Conservation (phyloP, 1,284 basidiomycete genomes). For the Schizophyllum commune region DNA sequence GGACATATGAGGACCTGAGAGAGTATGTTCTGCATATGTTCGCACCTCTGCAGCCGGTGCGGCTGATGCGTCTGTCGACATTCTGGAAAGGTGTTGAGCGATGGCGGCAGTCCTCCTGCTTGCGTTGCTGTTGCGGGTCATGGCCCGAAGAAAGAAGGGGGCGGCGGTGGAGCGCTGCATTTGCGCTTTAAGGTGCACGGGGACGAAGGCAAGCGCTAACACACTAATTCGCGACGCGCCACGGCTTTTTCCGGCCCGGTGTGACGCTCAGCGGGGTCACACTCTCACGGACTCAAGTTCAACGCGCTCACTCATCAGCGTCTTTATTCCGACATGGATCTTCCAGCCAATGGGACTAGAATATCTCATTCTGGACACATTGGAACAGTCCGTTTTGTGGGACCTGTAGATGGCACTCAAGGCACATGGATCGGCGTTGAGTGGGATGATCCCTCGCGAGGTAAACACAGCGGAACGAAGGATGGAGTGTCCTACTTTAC, state of each 20-base stretch:
- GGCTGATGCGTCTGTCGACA: constrained; percentile 12
- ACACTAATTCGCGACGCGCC: neutral
- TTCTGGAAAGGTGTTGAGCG: constrained; percentile 42
- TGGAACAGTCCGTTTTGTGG: constrained; percentile 70
- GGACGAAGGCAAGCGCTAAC: neutral
- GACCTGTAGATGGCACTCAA: constrained; percentile 54
- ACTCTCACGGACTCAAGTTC: neutral
- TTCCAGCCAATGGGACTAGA: constrained; percentile 40
- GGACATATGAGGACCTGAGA: constrained; percentile 4
- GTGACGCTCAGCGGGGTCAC: neutral
- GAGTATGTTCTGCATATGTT: neutral
- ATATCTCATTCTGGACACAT: constrained; percentile 40
- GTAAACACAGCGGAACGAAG: constrained; percentile 83
- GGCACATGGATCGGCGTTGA: constrained; percentile 90
- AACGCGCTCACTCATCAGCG: neutral
- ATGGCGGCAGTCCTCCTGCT: constrained; percentile 42
- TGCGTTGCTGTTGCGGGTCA: neutral
- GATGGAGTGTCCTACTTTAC: constrained; percentile 75
- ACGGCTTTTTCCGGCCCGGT: neutral
- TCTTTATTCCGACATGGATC: neutral
- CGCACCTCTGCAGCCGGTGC: constrained; percentile 25
- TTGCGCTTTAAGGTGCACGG: neutral
- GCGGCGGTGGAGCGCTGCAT: neutral
- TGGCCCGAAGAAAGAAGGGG: neutral
- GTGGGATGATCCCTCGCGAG: constrained; percentile 83